These are phyloP conservation scores for Corchorus capsularis DNA, from an alignment of 345 rosid genomes.

Conservation along the genomic window DNA sequence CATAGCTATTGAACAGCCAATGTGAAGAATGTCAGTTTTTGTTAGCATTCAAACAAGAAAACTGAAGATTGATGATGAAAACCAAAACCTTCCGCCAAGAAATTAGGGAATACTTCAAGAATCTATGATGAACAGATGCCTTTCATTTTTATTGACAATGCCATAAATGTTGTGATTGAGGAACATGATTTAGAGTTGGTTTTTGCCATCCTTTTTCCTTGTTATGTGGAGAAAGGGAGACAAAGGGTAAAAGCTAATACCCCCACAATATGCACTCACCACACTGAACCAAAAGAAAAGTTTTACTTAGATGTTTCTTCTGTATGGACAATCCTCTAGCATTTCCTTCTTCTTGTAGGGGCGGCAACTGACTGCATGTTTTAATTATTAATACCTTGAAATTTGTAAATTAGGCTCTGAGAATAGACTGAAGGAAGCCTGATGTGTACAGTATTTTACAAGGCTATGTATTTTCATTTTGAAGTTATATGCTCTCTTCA, in stretches of 20 bases:
- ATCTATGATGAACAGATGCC: neutral
- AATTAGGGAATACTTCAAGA: neutral
- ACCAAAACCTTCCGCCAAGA: neutral
- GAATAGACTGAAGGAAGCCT: constrained; percentile 12
- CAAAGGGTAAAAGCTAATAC: neutral
- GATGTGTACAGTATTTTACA: neutral
- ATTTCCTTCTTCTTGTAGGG: neutral
- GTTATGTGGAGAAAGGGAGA: neutral
- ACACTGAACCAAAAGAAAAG: neutral
- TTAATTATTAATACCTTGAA: neutral
- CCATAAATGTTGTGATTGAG: neutral
- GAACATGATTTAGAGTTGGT: neutral
- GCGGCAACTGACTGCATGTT: neutral
- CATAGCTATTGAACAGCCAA: neutral
- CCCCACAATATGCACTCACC: no score
- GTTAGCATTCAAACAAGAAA: neutral
- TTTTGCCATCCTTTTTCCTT: neutral
- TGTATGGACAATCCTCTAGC: neutral
- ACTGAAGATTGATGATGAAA: neutral
- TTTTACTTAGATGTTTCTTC: neutral
- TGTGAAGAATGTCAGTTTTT: neutral
- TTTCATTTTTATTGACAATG: neutral
- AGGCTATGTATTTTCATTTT: neutral
- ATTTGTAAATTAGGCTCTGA: constrained; percentile 18
- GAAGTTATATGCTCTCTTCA: neutral